Percentiles rank a stretch among this genome's conserved stretches.
Conservation (phyloP, 148 eudicot species). For the Polygonum maritimum region DNA sequence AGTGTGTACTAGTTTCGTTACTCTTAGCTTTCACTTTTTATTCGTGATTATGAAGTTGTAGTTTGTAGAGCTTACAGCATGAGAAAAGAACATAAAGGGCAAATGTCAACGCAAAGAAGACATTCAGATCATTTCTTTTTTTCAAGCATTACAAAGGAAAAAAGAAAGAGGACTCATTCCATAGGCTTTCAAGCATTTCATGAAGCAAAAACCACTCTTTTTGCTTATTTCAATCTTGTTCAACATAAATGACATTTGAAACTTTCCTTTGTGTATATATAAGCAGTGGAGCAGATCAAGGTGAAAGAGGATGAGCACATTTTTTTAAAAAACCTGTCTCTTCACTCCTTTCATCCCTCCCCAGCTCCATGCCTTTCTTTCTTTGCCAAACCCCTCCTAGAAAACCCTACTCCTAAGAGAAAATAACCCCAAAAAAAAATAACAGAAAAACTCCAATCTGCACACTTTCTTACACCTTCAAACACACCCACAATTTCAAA, state of each 20-base stretch:
- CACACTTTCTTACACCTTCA: constrained; percentile 37
- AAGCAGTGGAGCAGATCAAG: constrained; percentile 33
- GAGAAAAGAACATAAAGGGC: too few relatives aligned
- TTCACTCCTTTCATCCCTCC: constrained; percentile 80
- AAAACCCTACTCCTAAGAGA: neutral
- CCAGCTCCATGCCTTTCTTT: constrained; percentile 39
- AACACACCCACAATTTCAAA: constrained; percentile 6
- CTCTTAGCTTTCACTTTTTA: neutral
- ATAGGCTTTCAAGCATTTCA: neutral
- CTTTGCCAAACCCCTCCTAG: neutral
- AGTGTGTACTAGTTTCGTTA: neutral
- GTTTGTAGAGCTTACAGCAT: too few relatives aligned
- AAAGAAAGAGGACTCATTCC: neutral
- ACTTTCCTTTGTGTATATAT: constrained; percentile 11
- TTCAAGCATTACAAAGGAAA: neutral
- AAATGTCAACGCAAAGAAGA: too few relatives aligned
- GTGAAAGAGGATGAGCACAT: constrained; percentile 99
- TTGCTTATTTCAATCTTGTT: neutral
- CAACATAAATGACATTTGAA: neutral
- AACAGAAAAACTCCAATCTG: constrained; percentile 22
- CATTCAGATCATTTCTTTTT: too few relatives aligned
- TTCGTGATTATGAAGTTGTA: too few relatives aligned
- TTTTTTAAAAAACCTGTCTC: constrained; percentile 41
- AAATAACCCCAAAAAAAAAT: neutral
- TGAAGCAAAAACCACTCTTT: neutral